A percentile compares a stretch with the other conserved stretches of the same genome.
Conservation (phyloP, 441 rosid species). For the Euphorbia celastroides region DNA sequence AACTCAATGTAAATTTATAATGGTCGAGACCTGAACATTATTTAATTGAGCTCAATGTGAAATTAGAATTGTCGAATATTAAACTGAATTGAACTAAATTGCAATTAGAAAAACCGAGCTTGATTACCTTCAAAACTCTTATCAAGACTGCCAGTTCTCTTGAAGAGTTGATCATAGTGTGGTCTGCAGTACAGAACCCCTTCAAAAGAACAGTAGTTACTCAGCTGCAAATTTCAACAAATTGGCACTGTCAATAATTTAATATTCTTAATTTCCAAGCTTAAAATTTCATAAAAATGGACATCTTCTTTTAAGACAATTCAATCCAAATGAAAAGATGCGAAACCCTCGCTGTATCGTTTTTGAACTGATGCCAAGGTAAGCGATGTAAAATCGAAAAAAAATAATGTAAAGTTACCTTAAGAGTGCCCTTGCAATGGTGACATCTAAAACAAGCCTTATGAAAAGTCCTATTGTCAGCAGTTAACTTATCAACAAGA, state of each 20-base stretch:
- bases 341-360: too few relatives aligned
- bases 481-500: slow-evolving; percentile 46
- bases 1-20: too few relatives aligned
- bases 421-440: slow-evolving; percentile 57
- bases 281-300: background rate
- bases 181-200: slow-evolving; percentile 65
- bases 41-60: too few relatives aligned
- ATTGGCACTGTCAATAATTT: background rate
- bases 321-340: background rate
- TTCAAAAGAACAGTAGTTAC: slow-evolving; percentile 55
- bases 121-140: slow-evolving; percentile 55
- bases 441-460: slow-evolving; percentile 57
- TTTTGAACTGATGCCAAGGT: too few relatives aligned
- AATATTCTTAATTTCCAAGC: background rate
- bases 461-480: slow-evolving; percentile 43
- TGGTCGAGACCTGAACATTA: too few relatives aligned
- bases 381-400: too few relatives aligned
- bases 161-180: slow-evolving; percentile 62
- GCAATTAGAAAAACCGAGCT: background rate
- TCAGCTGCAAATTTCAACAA: slow-evolving; percentile 32
- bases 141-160: slow-evolving; percentile 55
- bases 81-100: background rate
- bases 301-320: too few relatives aligned
- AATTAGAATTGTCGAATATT: background rate
- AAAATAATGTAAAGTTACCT: too few relatives aligned